Evolutionary conservation across 176 grass and related monocot species (phyloP).

Genomic region (Carex parvula): DNA sequence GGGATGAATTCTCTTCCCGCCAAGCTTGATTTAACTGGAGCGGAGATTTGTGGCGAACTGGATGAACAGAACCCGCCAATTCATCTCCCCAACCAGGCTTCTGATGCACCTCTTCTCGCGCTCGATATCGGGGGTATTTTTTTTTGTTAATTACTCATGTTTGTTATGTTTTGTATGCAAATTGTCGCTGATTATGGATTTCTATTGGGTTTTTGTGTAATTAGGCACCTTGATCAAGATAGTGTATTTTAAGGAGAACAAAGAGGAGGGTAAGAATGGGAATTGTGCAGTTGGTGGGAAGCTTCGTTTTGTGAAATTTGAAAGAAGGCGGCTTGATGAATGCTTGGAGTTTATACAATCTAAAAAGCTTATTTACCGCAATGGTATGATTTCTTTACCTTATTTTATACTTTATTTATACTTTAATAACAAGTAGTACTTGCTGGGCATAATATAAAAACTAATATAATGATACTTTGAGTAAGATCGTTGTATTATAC

Average conservation of each 20-base stretch:
- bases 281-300: slow-evolving; percentile 31
- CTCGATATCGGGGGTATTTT: slow-evolving; percentile 76
- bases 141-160: background rate
- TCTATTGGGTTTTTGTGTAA: background rate
- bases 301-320: slow-evolving; percentile 83
- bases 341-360: slow-evolving; percentile 66
- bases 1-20: slow-evolving; percentile 21
- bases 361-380: slow-evolving; percentile 42
- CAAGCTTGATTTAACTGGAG: slow-evolving; percentile 55
- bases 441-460: background rate
- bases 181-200: background rate
- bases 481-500: background rate
- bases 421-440: background rate
- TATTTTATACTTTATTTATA: background rate
- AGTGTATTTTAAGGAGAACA: slow-evolving; percentile 60
- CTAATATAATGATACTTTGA: background rate
- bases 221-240: slow-evolving; percentile 91
- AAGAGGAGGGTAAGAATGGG: slow-evolving; percentile 25
- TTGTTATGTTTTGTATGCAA: background rate
- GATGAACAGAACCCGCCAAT: slow-evolving; percentile 65
- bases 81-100: slow-evolving; percentile 64
- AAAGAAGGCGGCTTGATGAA: slow-evolving; percentile 64
- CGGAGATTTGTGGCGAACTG: slow-evolving; percentile 57
- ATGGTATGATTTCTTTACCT: slow-evolving; percentile 31
- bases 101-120: slow-evolving; percentile 57